Evolutionary conservation across 2,329 filamentous ascomycete species (phyloP), one percentile per base, ranked within the genome.

Genomic region (Diaporthe sp.): DNA sequence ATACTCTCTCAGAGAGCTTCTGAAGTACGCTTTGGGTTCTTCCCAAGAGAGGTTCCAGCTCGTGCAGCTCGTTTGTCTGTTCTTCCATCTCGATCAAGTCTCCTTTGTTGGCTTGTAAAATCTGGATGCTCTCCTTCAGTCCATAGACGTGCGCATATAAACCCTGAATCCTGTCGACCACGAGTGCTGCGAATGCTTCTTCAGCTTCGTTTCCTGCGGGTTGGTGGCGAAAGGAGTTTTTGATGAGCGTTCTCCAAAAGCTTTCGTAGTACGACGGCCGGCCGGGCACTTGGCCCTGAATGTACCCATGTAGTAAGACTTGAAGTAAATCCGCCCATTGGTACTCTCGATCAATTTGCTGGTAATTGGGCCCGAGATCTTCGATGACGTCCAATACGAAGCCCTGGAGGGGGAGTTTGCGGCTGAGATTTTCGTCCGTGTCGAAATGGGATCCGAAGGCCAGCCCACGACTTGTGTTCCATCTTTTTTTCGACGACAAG

Each of bases 241-340:
- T 64, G 60, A 64, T 64, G 40, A 64, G 40, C 15, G 60, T 47
- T 30, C 28, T 64, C 60, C 60, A 64, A 8, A 47, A 64, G 15
- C 15, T 1, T 25, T 64, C 40, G 33, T 47, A 64, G 40, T 13
- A 28, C 19, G 40, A 47, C 5, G 10, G 28, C 60, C 19, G 2
- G 7, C n/a, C 22, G 1, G 60, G 4, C 3, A 13, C 9, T 19
- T 47, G 25, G 40, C 25, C 60, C 5, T n/a, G 40, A n/a, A 4
- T 9, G 5, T 33, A 2, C 7, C 40, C 60, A 15, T 47, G n/a
- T 13, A 45, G 13, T 6, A 64, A 25, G 2, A 64, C 12, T 25
- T 64, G 25, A 33, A 64, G 60, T 30, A 64, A 19, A 12, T 30
- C 38, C 17, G 25, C 15, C 60, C 40, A 64, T 3, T 47, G 60